phyloP scores from a whole-genome alignment of 2,329 filamentous ascomycete species.

The Nemania abortiva region DNA sequence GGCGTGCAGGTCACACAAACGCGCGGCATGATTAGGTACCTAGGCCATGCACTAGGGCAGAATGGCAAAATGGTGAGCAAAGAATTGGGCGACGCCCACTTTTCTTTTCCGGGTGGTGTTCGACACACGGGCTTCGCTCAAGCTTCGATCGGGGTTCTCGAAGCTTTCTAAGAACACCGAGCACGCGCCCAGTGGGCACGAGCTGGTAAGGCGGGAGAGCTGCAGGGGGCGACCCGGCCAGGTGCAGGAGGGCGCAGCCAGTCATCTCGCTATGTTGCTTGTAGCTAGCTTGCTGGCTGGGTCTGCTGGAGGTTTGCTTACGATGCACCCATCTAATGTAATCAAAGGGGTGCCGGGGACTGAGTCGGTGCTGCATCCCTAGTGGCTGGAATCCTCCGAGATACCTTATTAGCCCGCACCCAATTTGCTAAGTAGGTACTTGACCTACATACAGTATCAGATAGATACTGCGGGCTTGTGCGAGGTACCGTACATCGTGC shows the following conservation, averaged over 20 bases:
- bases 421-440: constrained; percentile 17
- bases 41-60: constrained; percentile 15
- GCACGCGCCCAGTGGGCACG: constrained; percentile 40
- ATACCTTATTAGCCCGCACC: constrained; percentile 32
- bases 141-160: constrained; percentile 52
- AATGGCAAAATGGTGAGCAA: constrained; percentile 17
- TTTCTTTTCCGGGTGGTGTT: constrained; percentile 41
- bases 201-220: constrained; percentile 45
- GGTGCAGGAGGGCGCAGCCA: constrained; percentile 42
- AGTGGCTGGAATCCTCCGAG: constrained; percentile 49
- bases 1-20: constrained; percentile 21
- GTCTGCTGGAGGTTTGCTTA: constrained; percentile 44
- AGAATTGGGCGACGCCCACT: constrained; percentile 36
- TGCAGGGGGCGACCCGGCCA: constrained; percentile 43
- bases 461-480: neutral
- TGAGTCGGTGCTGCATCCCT: constrained; percentile 43
- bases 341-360: constrained; percentile 44
- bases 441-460: neutral
- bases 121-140: constrained; percentile 39
- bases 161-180: constrained; percentile 46
- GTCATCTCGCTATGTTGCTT: constrained; percentile 39
- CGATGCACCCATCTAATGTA: constrained; percentile 45
- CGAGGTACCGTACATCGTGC: too few relatives aligned
- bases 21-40: constrained; percentile 9
- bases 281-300: constrained; percentile 35